Evolutionary conservation across 2,329 filamentous ascomycete genomes (phyloP), one percentile per base, ranked within the genome.

Genomic region (Meredithiella fracta): DNA sequence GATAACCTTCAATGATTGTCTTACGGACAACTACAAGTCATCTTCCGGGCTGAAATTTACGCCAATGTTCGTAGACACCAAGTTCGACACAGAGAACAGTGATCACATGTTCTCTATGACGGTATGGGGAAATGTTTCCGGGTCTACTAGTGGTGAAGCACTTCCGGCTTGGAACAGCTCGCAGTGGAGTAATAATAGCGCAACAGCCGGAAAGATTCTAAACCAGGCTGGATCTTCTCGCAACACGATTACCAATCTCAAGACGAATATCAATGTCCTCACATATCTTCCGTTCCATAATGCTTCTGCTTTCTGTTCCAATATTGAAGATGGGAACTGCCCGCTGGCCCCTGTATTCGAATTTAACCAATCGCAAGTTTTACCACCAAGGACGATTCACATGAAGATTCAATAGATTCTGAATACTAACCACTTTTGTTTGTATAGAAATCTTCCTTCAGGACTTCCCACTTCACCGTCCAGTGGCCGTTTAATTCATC

Each of bases 101-200:
- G 74, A 71, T 53, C 80, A 90, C 64, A 78, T 75, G 42, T 73
- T 98, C 51, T 80, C 78, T 60, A 72, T 96, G 56, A 92, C 82
- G 1, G 77, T 95, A 50, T 97, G 88, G 72, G 91, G 90, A 53
- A 96, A 97, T 68, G 88, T 97, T 29, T 86, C 83, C 7, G 92
- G 92, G 50, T 79, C 83, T 53, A 42, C 47, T 9, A 74, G 77
- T 47, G 73, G 73, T 1, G 65, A 69, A 11, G 70, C 72, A n/a
- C 77, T 88, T 54, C 88, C 87, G 34, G 63, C 77, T 0, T 68
- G 75, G 17, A 67, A 75, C 62, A 76, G 79, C 64, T 67, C 78
- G 0, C 69, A 73, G 50, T 87, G 88, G 86, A 66, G 62, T 1
- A 72, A 92, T 64, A 64, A 73, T 1, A 77, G 75, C 37, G 65